A percentile compares a stretch with the other conserved stretches of the same genome.
These are phyloP conservation scores for Erysimum cheiri DNA, from an alignment of 441 rosid species.

Conservation along the genomic window DNA sequence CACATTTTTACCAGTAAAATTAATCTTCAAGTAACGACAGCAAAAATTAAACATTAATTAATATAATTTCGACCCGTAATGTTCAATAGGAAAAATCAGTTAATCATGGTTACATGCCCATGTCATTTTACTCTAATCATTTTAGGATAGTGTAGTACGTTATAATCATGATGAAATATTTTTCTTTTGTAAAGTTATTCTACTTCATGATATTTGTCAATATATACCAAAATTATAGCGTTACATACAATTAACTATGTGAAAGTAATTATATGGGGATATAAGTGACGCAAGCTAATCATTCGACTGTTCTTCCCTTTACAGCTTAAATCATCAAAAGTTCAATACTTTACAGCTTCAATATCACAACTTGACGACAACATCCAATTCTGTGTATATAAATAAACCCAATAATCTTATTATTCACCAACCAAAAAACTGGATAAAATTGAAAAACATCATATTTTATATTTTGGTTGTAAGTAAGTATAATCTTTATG, in stretches of 20 bases:
- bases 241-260: background rate
- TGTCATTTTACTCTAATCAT: background rate
- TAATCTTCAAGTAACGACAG: background rate
- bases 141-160: background rate
- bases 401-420: conserved; percentile 1
- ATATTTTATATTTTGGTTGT: background rate
- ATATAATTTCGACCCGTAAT: background rate
- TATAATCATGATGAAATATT: background rate
- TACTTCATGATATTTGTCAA: conserved; percentile 1
- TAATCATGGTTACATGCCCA: conserved; percentile 1
- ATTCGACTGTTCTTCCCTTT: conserved; percentile 37
- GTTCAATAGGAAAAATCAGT: background rate
- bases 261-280: conserved; percentile 4
- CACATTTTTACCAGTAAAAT: too few relatives aligned
- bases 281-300: conserved; percentile 29
- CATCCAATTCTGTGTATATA: conserved; percentile 12
- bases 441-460: background rate
- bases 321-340: conserved; percentile 35
- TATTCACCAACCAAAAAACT: background rate
- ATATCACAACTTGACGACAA: conserved; percentile 31
- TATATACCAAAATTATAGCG: background rate
- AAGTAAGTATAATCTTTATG: conserved; percentile 12
- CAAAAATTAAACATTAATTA: too few relatives aligned
- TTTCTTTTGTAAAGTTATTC: background rate
- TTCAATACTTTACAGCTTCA: conserved; percentile 37